Percentiles rank a stretch among this genome's conserved stretches.
phyloP scores from a whole-genome alignment of 805 yeast species.

The Ogataea methanolica region DNA sequence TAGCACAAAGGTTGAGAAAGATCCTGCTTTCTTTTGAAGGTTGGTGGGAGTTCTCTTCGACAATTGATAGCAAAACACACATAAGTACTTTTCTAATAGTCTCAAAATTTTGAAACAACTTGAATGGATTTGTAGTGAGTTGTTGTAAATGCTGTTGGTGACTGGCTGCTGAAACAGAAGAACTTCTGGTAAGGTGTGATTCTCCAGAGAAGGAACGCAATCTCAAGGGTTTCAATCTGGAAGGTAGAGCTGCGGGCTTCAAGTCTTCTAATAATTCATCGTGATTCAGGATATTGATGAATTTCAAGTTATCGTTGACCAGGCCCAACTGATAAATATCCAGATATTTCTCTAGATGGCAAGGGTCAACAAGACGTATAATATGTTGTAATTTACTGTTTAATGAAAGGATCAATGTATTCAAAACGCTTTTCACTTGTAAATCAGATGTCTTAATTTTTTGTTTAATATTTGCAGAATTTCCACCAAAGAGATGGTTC shows the following conservation, averaged over 20 bases:
- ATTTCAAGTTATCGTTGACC: slow-evolving; percentile 15
- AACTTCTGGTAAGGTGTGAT: slow-evolving; percentile 1
- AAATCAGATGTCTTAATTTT: slow-evolving; percentile 8
- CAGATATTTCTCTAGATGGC: slow-evolving; percentile 18
- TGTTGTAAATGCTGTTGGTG: slow-evolving; percentile 6
- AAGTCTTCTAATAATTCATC: slow-evolving; percentile 10
- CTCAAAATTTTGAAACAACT: slow-evolving; percentile 14
- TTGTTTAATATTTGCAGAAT: slow-evolving; percentile 4
- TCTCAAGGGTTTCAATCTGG: slow-evolving; percentile 15
- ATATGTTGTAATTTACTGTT: slow-evolving; percentile 12
- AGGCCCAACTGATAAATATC: slow-evolving; percentile 24
- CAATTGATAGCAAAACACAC: slow-evolving; percentile 19
- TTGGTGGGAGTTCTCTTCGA: slow-evolving; percentile 8
- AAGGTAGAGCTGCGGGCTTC: background rate
- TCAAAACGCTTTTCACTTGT: slow-evolving; percentile 13
- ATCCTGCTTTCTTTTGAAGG: slow-evolving; percentile 4
- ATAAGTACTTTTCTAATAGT: slow-evolving; percentile 18
- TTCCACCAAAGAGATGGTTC: slow-evolving; percentile 4
- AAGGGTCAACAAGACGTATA: slow-evolving; percentile 14
- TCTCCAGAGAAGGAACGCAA: slow-evolving; percentile 20
- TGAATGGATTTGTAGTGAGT: slow-evolving; percentile 12
- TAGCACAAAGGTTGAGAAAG: slow-evolving; percentile 9
- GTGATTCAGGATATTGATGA: slow-evolving; percentile 18
- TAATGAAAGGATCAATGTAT: slow-evolving; percentile 15
- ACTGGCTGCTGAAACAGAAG: background rate